phyloP scores from a whole-genome alignment of 164 flowering plant species.

The Tetracentron sinense region DNA sequence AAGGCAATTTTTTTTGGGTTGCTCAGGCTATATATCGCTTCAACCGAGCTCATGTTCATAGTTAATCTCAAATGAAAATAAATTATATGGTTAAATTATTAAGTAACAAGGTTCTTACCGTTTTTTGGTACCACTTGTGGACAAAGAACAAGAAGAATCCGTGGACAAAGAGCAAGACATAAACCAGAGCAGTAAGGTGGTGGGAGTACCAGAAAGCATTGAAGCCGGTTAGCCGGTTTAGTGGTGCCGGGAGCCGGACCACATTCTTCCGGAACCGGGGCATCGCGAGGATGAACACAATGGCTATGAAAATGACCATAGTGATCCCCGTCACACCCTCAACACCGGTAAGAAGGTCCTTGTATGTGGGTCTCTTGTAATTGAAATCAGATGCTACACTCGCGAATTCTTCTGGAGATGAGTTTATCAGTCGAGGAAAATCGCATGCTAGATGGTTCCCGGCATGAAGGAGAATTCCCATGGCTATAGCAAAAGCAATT shows the following conservation, averaged over 20 bases:
- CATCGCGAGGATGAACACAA: constrained; percentile 71
- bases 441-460: constrained; percentile 81
- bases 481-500: constrained; percentile 58
- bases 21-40: no score
- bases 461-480: constrained; percentile 62
- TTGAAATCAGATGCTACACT: constrained; percentile 59
- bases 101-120: constrained; percentile 57
- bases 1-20: no score
- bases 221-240: constrained; percentile 83
- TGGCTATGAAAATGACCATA: constrained; percentile 70
- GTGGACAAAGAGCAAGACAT: constrained; percentile 68
- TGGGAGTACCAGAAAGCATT: constrained; percentile 99
- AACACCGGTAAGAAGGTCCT: constrained; percentile 41
- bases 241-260: constrained; percentile 67
- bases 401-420: constrained; percentile 52
- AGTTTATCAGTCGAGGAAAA: constrained; percentile 59
- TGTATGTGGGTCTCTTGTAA: constrained; percentile 51
- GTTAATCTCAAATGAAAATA: no score
- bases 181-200: constrained; percentile 72
- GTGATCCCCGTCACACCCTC: constrained; percentile 69
- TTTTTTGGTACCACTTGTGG: constrained; percentile 74
- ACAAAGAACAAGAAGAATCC: constrained; percentile 70
- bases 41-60: no score
- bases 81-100: no score
- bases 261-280: constrained; percentile 52